Evolutionary conservation across 164 flowering plant species (phyloP).

Genomic region (Stephania cephalantha): DNA sequence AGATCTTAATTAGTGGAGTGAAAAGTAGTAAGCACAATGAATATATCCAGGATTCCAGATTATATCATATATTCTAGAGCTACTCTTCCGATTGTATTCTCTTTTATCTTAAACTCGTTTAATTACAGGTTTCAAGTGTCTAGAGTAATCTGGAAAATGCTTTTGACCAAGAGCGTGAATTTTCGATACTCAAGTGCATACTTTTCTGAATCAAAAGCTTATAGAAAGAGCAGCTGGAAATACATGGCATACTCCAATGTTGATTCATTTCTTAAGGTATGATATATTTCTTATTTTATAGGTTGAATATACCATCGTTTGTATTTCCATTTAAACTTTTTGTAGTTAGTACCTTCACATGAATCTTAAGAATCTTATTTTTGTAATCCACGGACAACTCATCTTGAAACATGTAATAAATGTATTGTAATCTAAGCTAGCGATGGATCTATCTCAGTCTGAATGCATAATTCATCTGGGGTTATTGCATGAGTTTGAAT

Average conservation of each 20-base stretch:
- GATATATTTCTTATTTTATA: not conserved
- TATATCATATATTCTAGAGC: not conserved
- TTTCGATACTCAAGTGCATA: conserved; percentile 29
- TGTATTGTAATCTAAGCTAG: not conserved
- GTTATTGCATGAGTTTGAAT: not conserved
- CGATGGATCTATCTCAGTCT: not conserved
- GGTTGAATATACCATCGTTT: not conserved
- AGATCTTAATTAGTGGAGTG: not conserved
- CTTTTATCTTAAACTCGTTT: not conserved
- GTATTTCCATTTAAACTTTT: too few species aligned
- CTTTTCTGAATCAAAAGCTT: conserved; percentile 23
- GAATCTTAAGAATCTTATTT: not conserved
- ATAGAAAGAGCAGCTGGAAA: conserved; percentile 45
- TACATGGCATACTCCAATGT: conserved; percentile 64
- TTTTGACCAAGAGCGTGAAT: conserved; percentile 28
- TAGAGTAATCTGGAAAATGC: conserved; percentile 44
- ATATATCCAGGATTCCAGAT: too few species aligned
- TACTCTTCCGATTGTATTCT: not conserved
- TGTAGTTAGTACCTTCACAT: not conserved
- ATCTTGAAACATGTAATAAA: not conserved
- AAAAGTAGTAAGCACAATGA: not conserved
- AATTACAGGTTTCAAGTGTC: conserved; percentile 49
- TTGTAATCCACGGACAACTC: not conserved
- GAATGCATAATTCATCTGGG: not conserved
- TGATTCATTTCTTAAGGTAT: conserved; percentile 66